These are phyloP conservation scores for Talaromyces ruber DNA, from an alignment of 495 filamentous ascomycete genomes.

Conservation along the genomic window DNA sequence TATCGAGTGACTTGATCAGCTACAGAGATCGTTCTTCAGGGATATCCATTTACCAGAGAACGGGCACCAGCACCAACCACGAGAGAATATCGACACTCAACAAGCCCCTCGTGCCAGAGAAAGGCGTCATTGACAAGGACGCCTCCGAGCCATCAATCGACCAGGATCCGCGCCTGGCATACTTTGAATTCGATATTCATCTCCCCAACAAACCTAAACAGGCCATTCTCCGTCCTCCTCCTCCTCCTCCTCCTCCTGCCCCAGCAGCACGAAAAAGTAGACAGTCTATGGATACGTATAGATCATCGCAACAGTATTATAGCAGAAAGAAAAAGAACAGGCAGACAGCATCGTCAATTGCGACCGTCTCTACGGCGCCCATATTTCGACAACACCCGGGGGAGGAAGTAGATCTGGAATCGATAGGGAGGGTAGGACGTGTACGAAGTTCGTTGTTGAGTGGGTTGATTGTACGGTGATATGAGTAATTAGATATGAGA, in stretches of 20 bases:
- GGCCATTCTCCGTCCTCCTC: neutral
- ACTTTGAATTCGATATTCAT: neutral
- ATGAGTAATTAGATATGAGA: neutral
- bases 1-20: neutral
- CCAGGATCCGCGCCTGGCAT: neutral
- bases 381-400: conserved; percentile 4
- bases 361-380: neutral
- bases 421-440: neutral
- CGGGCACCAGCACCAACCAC: neutral
- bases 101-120: neutral
- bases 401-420: neutral
- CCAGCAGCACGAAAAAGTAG: neutral
- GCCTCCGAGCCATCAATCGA: neutral
- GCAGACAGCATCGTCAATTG: neutral
- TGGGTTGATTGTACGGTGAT: neutral
- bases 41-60: neutral
- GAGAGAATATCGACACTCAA: neutral
- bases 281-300: neutral
- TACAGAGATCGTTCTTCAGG: neutral
- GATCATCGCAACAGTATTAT: neutral
- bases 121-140: neutral
- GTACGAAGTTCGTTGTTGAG: neutral
- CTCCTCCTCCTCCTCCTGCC: too few relatives aligned
- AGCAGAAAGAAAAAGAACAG: neutral
- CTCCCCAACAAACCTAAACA: neutral